These are phyloP conservation scores for Russula vinacea DNA, from an alignment of 768 basidiomycete species.

Conservation along the genomic window DNA sequence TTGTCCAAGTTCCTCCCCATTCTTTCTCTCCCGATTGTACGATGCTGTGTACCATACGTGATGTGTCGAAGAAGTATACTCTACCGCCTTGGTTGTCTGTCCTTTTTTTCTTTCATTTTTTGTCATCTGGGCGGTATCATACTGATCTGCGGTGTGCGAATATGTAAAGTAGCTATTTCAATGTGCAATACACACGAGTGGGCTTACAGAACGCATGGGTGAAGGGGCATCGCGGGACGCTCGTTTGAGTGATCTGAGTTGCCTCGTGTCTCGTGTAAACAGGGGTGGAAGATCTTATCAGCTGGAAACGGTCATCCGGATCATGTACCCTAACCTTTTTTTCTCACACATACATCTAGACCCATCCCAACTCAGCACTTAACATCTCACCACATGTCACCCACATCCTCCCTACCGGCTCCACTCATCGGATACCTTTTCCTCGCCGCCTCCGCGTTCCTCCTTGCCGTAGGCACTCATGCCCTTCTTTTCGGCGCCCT, in stretches of 20 bases:
- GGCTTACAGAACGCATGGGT: slow-evolving; percentile 4
- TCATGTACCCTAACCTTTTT: not conserved
- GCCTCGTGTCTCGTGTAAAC: slow-evolving; percentile 23
- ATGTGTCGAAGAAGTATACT: slow-evolving; percentile 23
- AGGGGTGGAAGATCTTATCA: slow-evolving; percentile 13
- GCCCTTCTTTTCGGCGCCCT: slow-evolving; percentile 25
- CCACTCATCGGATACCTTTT: slow-evolving; percentile 16
- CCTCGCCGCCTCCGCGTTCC: slow-evolving; percentile 19
- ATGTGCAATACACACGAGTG: slow-evolving; percentile 21
- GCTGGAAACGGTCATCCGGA: slow-evolving; percentile 2
- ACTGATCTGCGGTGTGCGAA: slow-evolving; percentile 15
- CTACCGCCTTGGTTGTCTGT: slow-evolving; percentile 11
- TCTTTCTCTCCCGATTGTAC: slow-evolving; percentile 15
- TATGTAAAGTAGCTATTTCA: slow-evolving; percentile 21
- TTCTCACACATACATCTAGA: slow-evolving; percentile 2
- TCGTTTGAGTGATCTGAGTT: not conserved
- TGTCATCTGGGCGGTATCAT: slow-evolving; percentile 20
- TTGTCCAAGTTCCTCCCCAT: slow-evolving; percentile 5
- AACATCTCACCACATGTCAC: not conserved
- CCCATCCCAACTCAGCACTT: not conserved
- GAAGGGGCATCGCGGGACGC: slow-evolving; percentile 7
- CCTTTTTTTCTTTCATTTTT: not conserved
- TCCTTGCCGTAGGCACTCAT: slow-evolving; percentile 22
- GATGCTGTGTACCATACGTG: slow-evolving; percentile 16
- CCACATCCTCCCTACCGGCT: slow-evolving; percentile 13